Evolutionary conservation across 148 eudicot genomes (phyloP).

Genomic region (Cornus florida): DNA sequence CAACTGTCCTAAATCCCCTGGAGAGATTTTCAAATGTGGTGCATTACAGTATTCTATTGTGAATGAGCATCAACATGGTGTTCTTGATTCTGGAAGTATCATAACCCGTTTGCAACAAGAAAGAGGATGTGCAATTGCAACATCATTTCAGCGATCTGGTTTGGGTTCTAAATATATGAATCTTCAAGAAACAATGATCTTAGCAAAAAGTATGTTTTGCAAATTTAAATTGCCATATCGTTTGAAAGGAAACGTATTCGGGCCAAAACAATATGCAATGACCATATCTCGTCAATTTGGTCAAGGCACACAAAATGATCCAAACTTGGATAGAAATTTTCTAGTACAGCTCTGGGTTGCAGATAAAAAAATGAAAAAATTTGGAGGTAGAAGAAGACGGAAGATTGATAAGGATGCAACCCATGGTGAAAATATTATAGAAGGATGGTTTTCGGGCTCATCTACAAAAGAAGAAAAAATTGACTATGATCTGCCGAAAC

Average conservation of each 20-base stretch:
- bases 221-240: slow-evolving; percentile 7
- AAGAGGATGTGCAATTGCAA: slow-evolving; percentile 1
- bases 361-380: slow-evolving; percentile 45
- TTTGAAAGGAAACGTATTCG: neutral
- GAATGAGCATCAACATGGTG: slow-evolving; percentile 13
- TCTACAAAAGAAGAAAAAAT: slow-evolving; percentile 20
- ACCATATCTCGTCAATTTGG: slow-evolving; percentile 27
- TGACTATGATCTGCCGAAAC: slow-evolving; percentile 10
- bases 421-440: slow-evolving; percentile 12
- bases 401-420: slow-evolving; percentile 17
- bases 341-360: slow-evolving; percentile 62
- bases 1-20: neutral
- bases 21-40: slow-evolving; percentile 11
- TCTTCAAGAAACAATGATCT: neutral
- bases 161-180: slow-evolving; percentile 7
- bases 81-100: slow-evolving; percentile 10
- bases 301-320: slow-evolving; percentile 32
- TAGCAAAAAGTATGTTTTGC: slow-evolving; percentile 16
- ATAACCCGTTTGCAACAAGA: neutral
- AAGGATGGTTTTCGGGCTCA: slow-evolving; percentile 21
- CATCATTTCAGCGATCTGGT: slow-evolving; percentile 5
- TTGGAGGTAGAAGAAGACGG: slow-evolving; percentile 30
- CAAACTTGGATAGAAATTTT: slow-evolving; percentile 65
- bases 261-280: slow-evolving; percentile 11
- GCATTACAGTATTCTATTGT: slow-evolving; percentile 1